phyloP scores from a whole-genome alignment of 306 rosid genomes.

The Comarum palustre region DNA sequence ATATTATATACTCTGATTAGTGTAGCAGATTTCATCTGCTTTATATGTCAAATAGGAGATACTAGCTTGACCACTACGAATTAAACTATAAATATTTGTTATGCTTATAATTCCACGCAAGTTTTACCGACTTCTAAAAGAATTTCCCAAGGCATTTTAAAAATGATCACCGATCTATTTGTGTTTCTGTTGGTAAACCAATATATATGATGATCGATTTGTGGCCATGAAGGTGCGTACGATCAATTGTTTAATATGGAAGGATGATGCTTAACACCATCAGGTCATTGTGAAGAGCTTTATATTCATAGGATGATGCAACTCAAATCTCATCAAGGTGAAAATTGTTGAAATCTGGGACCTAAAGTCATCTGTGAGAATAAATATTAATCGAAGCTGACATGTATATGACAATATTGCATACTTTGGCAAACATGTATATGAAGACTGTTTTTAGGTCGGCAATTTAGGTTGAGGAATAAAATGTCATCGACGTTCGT shows the following conservation, averaged over 20 bases:
- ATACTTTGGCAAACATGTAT: neutral
- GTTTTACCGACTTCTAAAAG: no score
- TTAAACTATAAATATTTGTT: neutral
- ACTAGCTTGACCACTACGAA: neutral
- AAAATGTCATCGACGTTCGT: neutral
- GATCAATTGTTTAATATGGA: neutral
- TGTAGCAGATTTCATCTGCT: neutral
- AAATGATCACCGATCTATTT: neutral
- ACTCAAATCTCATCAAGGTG: neutral
- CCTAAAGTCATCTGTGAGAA: neutral
- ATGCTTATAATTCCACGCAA: neutral
- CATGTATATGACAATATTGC: neutral
- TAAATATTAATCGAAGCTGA: neutral
- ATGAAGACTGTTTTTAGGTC: conserved; percentile 1
- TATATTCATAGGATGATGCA: no score
- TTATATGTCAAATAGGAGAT: neutral
- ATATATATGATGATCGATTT: neutral
- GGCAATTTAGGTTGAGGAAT: neutral
- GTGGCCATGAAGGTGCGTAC: neutral
- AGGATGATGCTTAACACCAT: neutral
- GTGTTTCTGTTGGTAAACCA: neutral
- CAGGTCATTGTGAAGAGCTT: no score
- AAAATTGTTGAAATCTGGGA: neutral
- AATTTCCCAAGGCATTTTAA: no score
- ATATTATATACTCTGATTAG: neutral